Evolutionary conservation across 257 asterid genomes (phyloP).

Genomic region (Nicotiana benthamiana): DNA sequence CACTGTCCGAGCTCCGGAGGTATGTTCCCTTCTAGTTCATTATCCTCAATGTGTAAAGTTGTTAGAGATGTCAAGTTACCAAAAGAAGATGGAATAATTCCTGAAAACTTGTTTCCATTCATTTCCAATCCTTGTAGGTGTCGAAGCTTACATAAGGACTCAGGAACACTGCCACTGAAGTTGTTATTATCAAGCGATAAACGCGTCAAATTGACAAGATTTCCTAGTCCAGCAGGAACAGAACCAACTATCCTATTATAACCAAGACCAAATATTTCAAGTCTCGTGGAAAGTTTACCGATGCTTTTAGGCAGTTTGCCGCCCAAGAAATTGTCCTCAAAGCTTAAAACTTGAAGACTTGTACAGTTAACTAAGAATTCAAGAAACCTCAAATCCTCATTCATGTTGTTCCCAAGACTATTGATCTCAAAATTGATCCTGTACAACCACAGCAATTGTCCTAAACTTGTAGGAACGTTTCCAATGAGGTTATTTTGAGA

Average conservation of each 20-base stretch:
- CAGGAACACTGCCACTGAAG: conserved; percentile 14
- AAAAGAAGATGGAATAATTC: conserved; percentile 12
- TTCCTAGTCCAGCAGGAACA: conserved; percentile 13
- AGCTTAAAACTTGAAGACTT: conserved; percentile 13
- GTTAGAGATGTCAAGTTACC: conserved; percentile 13
- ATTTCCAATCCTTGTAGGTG: background rate
- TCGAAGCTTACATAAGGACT: conserved; percentile 7
- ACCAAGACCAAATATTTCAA: conserved; percentile 6
- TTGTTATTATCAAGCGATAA: background rate
- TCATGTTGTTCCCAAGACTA: conserved; percentile 13
- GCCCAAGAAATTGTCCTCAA: conserved; percentile 8
- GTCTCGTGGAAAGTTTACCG: conserved; percentile 16
- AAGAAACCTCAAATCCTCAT: conserved; percentile 11
- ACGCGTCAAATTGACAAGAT: conserved; percentile 7
- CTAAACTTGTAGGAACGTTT: conserved; percentile 4
- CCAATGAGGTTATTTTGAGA: conserved; percentile 14
- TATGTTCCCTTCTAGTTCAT: conserved; percentile 12
- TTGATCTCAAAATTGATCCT: conserved; percentile 12
- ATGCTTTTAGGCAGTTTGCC: conserved; percentile 18
- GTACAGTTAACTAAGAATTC: conserved; percentile 20
- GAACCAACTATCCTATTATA: conserved; percentile 14
- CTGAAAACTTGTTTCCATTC: conserved; percentile 7
- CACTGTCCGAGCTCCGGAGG: conserved; percentile 10
- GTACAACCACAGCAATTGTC: conserved; percentile 7
- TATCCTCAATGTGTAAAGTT: conserved; percentile 1